phyloP scores from a whole-genome alignment of 2,329 filamentous ascomycete genomes.

The Aspergillus calidoustus region DNA sequence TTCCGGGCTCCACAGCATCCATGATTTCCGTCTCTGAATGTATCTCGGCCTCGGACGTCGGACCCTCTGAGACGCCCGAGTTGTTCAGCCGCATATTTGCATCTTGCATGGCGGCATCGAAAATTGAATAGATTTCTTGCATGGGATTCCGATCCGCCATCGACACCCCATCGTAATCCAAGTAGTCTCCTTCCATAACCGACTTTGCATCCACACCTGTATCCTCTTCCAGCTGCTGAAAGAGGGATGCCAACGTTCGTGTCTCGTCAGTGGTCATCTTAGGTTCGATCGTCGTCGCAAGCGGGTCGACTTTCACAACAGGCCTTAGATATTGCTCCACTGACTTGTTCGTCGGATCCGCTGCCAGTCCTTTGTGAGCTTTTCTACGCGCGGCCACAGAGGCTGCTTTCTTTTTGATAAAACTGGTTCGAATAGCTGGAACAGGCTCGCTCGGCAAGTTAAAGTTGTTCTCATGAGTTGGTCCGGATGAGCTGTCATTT shows the following conservation, averaged over 20 bases:
- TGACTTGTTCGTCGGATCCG: neutral
- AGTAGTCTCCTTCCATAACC: neutral
- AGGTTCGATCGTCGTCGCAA: neutral
- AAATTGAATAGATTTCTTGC: constrained; percentile 32
- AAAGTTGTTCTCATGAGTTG: neutral
- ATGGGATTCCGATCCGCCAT: constrained; percentile 27
- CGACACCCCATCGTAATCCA: neutral
- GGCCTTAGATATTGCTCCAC: neutral
- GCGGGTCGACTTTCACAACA: too few species aligned
- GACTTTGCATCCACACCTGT: neutral
- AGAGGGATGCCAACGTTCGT: constrained; percentile 20
- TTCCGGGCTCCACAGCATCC: neutral
- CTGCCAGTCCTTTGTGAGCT: neutral
- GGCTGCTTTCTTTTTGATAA: constrained; percentile 12
- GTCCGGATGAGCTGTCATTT: neutral
- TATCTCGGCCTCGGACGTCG: neutral
- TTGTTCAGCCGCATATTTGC: constrained; percentile 13
- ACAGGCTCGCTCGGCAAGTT: neutral
- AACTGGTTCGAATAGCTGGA: constrained; percentile 20
- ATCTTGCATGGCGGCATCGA: constrained; percentile 30
- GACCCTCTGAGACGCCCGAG: neutral
- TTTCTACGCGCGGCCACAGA: neutral
- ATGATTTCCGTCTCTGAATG: neutral
- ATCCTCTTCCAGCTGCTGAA: constrained; percentile 18
- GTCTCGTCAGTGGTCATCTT: constrained; percentile 25